Conservation (phyloP, 176 grass and related monocot genomes). For the Stipa capillata region DNA sequence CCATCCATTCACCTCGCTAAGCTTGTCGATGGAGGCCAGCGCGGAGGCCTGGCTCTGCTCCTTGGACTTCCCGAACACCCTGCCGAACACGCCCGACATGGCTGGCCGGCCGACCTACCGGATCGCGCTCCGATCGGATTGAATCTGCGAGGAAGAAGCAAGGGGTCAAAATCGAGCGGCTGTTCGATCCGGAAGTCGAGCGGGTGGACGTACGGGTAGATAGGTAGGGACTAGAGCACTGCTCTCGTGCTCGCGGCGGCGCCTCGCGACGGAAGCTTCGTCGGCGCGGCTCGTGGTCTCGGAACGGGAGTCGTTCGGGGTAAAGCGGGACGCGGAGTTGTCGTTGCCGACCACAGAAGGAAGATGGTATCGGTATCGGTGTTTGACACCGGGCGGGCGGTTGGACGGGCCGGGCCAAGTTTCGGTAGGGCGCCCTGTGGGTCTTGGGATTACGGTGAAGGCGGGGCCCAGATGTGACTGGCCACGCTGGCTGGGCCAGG, state of each 20-base stretch:
- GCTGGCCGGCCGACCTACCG: not conserved
- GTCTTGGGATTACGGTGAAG: no score
- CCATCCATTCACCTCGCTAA: slow-evolving; percentile 47
- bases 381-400: no score
- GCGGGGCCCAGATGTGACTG: no score
- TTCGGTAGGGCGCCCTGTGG: no score
- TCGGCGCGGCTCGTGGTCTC: not conserved
- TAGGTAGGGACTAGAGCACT: not conserved
- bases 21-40: slow-evolving; percentile 72
- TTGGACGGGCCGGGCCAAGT: not conserved
- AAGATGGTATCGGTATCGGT: not conserved
- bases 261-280: not conserved
- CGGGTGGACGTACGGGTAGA: no score
- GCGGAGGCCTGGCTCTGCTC: slow-evolving; percentile 50
- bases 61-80: slow-evolving; percentile 65
- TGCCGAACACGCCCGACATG: slow-evolving; percentile 56
- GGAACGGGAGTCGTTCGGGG: not conserved
- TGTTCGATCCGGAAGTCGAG: not conserved
- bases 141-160: not conserved
- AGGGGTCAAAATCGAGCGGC: not conserved
- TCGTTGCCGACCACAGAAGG: slow-evolving; percentile 12
- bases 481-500: no score
- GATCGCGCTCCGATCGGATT: not conserved
- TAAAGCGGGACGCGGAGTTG: slow-evolving; percentile 18
- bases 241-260: not conserved